Base-by-base conservation (phyloP, 805 yeast species). In the Metschnikowia vanudenii region DNA sequence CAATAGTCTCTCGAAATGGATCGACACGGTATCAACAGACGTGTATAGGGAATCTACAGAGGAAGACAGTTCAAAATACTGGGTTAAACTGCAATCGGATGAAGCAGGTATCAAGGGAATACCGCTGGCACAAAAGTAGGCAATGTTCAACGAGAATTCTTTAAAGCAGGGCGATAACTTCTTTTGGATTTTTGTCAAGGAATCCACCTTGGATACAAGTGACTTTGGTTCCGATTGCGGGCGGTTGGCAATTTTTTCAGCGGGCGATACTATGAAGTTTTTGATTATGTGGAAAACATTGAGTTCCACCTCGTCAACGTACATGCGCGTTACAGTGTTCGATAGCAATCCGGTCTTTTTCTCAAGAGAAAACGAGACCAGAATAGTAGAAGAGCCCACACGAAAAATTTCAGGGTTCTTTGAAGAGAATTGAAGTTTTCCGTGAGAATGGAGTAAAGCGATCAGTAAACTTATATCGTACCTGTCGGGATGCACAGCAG, bases 41-140 rank as follows among this genome's bases (percentile, higher is more conserved):
- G 45, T 26, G 26, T 43, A 37, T 10, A 50, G 16, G 14, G 51
- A 39, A 11, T 36, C 34, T 9, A 33, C 32, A 7, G 50, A 44
- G n/a, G 33, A 17, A 7, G 18, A n/a, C 14, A 37, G 35, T 13
- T 17, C 4, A 30, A 55, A 36, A 37, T 49, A 55, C 16, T 49
- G 51, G 10, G 31, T 16, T 6, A 55, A 19, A 8, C 43, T 37
- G 31, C 28, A 41, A n/a, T 47, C 37, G 9, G 43, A 33, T 3
- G 49, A 45, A n/a, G 54, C 46, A 3, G 55, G 48, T 18, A 55
- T 34, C 11, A 53, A 19, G 3, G 57, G 57, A 9, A 55, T 46
- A 8, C 52, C 57, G 14, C 29, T 26, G 5, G 44, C 24, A 11
- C 34, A 29, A 26, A 45, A 46, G 28, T 43, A 38, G 13, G 44